These are phyloP conservation scores for Aureobasidium vineae DNA, from an alignment of 2,329 filamentous ascomycete species.

Conservation along the genomic window DNA sequence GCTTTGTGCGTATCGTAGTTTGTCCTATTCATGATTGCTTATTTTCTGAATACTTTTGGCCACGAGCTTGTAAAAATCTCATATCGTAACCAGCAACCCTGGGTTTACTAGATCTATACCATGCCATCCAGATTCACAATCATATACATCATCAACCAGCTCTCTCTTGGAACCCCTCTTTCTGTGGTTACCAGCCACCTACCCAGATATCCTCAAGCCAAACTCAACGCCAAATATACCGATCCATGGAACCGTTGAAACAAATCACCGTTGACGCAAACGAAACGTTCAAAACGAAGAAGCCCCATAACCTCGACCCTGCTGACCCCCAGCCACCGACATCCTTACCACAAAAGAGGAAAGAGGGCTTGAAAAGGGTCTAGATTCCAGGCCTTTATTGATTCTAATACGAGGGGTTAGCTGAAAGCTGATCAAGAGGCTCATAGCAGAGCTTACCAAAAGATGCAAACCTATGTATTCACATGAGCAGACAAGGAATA, in stretches of 20 bases:
- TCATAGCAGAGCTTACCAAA: too few relatives aligned
- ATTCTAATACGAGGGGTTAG: neutral
- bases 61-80: too few relatives aligned
- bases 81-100: too few relatives aligned
- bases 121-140: too few relatives aligned
- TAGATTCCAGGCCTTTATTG: neutral
- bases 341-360: neutral
- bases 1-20: neutral
- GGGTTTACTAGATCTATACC: too few relatives aligned
- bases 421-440: too few relatives aligned
- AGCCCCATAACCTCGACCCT: neutral
- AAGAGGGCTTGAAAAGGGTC: neutral
- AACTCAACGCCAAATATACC: neutral
- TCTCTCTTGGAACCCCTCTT: too few relatives aligned
- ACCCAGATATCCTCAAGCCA: neutral
- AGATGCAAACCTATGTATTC: neutral
- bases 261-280: neutral
- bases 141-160: too few relatives aligned
- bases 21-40: too few relatives aligned
- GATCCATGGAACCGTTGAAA: neutral
- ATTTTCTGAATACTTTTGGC: too few relatives aligned
- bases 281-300: neutral
- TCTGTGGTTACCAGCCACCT: slow-evolving; percentile 2
- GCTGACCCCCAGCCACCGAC: neutral
- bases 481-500: neutral